These are phyloP conservation scores for Lumnitzera littorea DNA, from an alignment of 345 rosid genomes.

Conservation along the genomic window DNA sequence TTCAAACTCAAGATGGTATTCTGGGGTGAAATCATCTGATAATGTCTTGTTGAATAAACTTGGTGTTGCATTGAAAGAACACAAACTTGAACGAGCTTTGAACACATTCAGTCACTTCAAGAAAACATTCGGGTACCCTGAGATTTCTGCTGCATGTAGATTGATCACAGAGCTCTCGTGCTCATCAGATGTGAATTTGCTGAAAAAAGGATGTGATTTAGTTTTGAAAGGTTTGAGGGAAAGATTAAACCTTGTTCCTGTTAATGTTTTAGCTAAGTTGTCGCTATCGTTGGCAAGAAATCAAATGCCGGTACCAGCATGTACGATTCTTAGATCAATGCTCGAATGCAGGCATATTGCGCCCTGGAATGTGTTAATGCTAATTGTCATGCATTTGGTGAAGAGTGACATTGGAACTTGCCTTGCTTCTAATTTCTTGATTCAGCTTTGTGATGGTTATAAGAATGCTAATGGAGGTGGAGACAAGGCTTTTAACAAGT, in stretches of 20 bases:
- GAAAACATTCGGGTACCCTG: constrained; percentile 55
- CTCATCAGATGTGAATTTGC: constrained; percentile 52
- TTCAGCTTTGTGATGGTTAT: constrained; percentile 49
- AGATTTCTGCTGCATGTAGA: constrained; percentile 23
- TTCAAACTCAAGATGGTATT: constrained; percentile 17
- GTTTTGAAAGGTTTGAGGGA: constrained; percentile 33
- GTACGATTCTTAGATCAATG: constrained; percentile 46
- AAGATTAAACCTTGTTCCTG: constrained; percentile 28
- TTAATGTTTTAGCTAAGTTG: constrained; percentile 40
- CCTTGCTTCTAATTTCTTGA: constrained; percentile 58
- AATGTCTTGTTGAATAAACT: constrained; percentile 47
- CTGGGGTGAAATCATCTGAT: constrained; percentile 45
- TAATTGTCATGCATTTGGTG: constrained; percentile 65
- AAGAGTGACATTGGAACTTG: constrained; percentile 61
- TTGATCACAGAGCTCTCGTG: constrained; percentile 52
- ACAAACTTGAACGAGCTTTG: constrained; percentile 54
- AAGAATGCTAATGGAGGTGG: constrained; percentile 9
- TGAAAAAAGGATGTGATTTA: constrained; percentile 46
- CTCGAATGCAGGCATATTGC: constrained; percentile 36
- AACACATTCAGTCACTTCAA: constrained; percentile 47
- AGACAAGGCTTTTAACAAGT: constrained; percentile 18
- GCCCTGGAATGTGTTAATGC: constrained; percentile 23
- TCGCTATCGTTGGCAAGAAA: constrained; percentile 65
- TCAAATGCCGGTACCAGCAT: constrained; percentile 50
- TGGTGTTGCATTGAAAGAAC: constrained; percentile 45